Evolutionary conservation across 306 rosid species (phyloP).

Genomic region (Prinsepia uniflora): DNA sequence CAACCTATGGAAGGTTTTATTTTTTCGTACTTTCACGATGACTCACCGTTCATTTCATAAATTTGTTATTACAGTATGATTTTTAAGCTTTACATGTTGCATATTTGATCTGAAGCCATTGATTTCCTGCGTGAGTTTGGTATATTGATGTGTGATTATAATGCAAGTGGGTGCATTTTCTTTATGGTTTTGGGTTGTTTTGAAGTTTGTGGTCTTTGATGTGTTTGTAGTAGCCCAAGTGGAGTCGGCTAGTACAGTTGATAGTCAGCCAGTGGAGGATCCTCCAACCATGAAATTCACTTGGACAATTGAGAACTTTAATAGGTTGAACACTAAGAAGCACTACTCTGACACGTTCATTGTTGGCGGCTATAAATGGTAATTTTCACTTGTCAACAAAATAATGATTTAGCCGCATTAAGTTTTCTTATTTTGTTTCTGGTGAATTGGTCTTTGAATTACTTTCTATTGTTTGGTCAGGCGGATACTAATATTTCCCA

Average conservation of each 20-base stretch:
- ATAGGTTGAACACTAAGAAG: slow-evolving; percentile 56
- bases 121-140: not conserved
- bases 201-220: slow-evolving; percentile 15
- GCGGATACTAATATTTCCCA: slow-evolving; percentile 67
- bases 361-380: slow-evolving; percentile 66
- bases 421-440: not conserved
- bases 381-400: not conserved
- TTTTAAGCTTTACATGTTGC: slow-evolving; percentile 15
- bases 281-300: slow-evolving; percentile 59
- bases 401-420: not conserved
- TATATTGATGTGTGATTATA: not conserved
- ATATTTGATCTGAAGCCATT: slow-evolving; percentile 19
- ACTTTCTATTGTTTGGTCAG: slow-evolving; percentile 36
- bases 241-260: slow-evolving; percentile 45
- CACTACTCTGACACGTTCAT: slow-evolving; percentile 52
- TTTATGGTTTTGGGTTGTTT: slow-evolving; percentile 20
- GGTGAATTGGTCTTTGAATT: slow-evolving; percentile 15
- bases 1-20: slow-evolving; percentile 60
- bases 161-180: slow-evolving; percentile 3
- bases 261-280: slow-evolving; percentile 56
- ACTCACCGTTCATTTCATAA: slow-evolving; percentile 10
- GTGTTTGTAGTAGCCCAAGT: slow-evolving; percentile 33
- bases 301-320: slow-evolving; percentile 64
- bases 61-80: not conserved
- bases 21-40: not conserved